phyloP scores from a whole-genome alignment of 129 eudicot species.

The Heracleum sosnowskyi region DNA sequence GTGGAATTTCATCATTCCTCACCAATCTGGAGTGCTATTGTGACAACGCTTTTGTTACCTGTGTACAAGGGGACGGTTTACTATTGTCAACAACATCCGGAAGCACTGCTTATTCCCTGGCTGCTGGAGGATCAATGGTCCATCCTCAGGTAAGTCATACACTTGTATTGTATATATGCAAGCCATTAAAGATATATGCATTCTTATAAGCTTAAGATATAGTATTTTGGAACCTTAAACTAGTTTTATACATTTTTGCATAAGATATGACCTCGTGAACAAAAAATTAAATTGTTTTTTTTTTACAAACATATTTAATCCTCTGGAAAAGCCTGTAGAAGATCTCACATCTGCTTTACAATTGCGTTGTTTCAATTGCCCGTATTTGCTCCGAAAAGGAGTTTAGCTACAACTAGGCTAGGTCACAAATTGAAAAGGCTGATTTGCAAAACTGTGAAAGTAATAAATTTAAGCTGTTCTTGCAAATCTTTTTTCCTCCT shows the following conservation, averaged over 20 bases:
- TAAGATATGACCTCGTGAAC: not conserved
- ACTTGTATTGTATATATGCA: not conserved
- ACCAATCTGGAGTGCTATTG: conserved; percentile 95
- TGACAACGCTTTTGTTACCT: conserved; percentile 76
- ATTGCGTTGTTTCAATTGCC: not conserved
- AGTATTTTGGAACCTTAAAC: not conserved
- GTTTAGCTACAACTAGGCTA: not conserved
- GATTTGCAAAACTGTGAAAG: not conserved
- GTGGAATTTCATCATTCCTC: conserved; percentile 91
- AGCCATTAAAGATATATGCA: not conserved
- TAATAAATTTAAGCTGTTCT: not conserved
- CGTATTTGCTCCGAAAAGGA: not conserved
- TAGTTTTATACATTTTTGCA: not conserved
- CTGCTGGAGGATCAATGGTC: conserved; percentile 99
- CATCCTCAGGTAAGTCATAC: conserved; percentile 75
- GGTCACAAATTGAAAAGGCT: not conserved
- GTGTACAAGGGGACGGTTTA: conserved; percentile 95
- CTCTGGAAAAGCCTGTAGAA: not conserved
- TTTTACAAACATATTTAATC: not conserved
- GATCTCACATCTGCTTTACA: not conserved
- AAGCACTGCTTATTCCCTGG: conserved; percentile 95
- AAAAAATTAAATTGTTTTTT: not conserved
- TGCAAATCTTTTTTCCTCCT: not conserved
- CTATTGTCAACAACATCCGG: conserved; percentile 94
- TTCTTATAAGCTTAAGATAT: not conserved